Base-by-base conservation (phyloP, 2,329 filamentous ascomycete genomes). In the Fusarium nygamai region DNA sequence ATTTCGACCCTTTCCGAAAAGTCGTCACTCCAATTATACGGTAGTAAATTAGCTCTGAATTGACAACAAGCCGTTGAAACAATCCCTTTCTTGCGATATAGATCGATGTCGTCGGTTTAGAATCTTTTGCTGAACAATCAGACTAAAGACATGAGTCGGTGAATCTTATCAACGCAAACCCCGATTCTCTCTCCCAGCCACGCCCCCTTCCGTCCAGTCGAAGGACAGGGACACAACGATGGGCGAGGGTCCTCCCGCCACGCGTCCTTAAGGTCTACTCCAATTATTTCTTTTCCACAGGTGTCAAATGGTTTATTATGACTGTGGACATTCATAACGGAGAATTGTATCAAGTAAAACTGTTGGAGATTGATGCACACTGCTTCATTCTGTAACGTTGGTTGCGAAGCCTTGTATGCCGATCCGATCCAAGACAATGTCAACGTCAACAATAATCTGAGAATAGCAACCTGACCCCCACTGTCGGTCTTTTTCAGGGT, bases 181-280 rank as follows among this genome's bases (percentile, higher is more conserved):
- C 71, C 36, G 47, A 57, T 33, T 51, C 39, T 46, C 34, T 48
- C 46, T 47, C 41, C 38, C 48, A 53, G 66, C 66, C 66, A 70
- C 70, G 33, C 65, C 70, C 69, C 64, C 53, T 59, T 73, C 59
- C 44, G 22, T 67, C 59, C 36, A 43, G 50, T 53, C 57, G 53
- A 58, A 60, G 57, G 65, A 58, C 29, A 59, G 69, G 48, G 56
- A 38, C 38, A 64, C 59, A n/a, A 65, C 48, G 47, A 36, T 44
- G 58, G 58, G 34, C 34, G 63, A 74, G 72, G 63, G 60, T 71
- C 69, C 67, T 74, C 64, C 69, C 76, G 76, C 76, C 76, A 78
- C 76, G 76, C 76, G 76, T 78, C 71, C 74, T 56, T 58, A 53
- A 61, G 54, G 65, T 62, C 59, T 75, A 68, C 69, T 58, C 51